Conservation (phyloP, 768 basidiomycete genomes). For the Pleurotus tuoliensis region DNA sequence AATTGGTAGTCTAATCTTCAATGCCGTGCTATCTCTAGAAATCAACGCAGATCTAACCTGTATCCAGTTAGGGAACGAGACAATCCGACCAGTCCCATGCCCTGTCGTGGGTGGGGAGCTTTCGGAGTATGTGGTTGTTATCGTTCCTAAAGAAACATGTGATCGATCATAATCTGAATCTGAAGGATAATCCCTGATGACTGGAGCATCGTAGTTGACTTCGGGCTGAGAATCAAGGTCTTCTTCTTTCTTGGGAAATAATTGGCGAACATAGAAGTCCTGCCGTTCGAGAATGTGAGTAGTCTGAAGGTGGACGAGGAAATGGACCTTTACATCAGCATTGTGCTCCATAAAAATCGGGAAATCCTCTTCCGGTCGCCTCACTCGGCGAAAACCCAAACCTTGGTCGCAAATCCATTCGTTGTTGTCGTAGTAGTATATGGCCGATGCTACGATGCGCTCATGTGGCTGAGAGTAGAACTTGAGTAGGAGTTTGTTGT, state of each 20-base stretch:
- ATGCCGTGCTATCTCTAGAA: not conserved
- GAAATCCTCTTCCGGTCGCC: constrained; percentile 1
- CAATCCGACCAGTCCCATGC: not conserved
- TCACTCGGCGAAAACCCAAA: constrained; percentile 7
- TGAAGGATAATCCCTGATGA: not conserved
- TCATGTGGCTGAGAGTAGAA: constrained; percentile 12
- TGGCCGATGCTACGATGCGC: constrained; percentile 12
- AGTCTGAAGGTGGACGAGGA: not conserved
- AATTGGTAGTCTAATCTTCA: not conserved
- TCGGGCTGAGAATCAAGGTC: not conserved
- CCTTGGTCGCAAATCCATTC: constrained; percentile 8
- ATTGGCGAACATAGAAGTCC: not conserved
- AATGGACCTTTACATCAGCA: too few relatives aligned
- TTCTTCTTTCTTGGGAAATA: not conserved
- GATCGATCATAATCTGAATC: not conserved
- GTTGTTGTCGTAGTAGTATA: constrained; percentile 15
- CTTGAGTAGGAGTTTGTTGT: not conserved
- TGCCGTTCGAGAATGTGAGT: not conserved
- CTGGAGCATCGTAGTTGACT: not conserved
- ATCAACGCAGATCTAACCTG: not conserved
- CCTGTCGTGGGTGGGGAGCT: not conserved
- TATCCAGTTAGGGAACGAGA: not conserved
- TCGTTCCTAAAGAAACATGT: not conserved
- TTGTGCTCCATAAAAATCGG: not conserved
- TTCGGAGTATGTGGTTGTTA: not conserved